Conservation (phyloP, 2,329 filamentous ascomycete genomes). For the Ophiocordyceps sinensis region DNA sequence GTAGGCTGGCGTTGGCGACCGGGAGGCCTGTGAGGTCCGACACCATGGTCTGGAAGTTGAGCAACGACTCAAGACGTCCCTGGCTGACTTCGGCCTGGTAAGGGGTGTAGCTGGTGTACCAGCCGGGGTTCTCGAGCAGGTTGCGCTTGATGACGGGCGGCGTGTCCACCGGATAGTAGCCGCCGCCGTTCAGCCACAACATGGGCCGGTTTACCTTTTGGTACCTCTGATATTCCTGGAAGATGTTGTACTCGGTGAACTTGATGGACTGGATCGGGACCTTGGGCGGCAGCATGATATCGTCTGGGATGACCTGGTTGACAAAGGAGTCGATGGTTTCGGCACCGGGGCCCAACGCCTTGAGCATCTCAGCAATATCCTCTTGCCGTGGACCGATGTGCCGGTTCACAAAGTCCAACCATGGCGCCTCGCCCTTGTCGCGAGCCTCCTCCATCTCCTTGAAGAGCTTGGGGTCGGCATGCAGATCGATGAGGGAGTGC, state of each 20-base stretch:
- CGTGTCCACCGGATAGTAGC: conserved; percentile 77
- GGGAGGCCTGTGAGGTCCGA: conserved; percentile 75
- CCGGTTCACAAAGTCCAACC: conserved; percentile 49
- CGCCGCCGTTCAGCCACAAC: conserved; percentile 67
- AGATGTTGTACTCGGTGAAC: conserved; percentile 23
- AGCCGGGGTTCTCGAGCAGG: conserved; percentile 80
- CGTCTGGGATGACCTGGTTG: conserved; percentile 64
- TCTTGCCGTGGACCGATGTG: conserved; percentile 73
- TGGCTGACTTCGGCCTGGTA: conserved; percentile 98
- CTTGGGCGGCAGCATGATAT: conserved; percentile 41
- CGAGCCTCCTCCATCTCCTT: conserved; percentile 7
- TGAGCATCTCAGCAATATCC: conserved; percentile 65
- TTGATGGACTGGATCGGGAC: conserved; percentile 34
- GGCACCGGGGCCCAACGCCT: conserved; percentile 59
- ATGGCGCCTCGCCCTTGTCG: conserved; percentile 8
- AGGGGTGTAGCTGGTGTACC: conserved; percentile 97
- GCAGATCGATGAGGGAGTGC: no score
- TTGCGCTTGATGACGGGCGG: conserved; percentile 89
- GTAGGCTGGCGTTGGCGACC: conserved; percentile 78
- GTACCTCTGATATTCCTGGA: conserved; percentile 22
- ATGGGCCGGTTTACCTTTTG: conserved; percentile 19
- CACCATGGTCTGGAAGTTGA: conserved; percentile 94
- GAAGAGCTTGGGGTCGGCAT: neutral
- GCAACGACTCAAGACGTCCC: conserved; percentile 75
- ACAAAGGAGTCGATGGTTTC: conserved; percentile 70